Conservation (phyloP, 2,329 filamentous ascomycete species). For the Chaetomium strumarium region DNA sequence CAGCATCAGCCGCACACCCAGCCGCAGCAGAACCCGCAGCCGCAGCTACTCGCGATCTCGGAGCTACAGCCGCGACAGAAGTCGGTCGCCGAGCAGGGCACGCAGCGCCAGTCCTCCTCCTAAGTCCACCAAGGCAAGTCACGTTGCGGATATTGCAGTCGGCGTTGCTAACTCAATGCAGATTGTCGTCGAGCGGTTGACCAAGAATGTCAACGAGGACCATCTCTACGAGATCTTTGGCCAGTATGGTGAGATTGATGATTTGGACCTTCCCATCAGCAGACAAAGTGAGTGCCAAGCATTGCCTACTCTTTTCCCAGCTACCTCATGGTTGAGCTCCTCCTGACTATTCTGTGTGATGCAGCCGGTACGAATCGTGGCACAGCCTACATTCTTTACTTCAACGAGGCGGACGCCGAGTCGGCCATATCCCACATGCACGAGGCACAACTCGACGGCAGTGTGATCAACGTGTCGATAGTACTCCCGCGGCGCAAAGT, state of each 20-base stretch:
- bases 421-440: slow-evolving; percentile 94
- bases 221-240: slow-evolving; percentile 92
- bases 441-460: slow-evolving; percentile 87
- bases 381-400: slow-evolving; percentile 86
- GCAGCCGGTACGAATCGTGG: slow-evolving; percentile 83
- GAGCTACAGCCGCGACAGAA: slow-evolving; percentile 30
- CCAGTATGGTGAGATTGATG: slow-evolving; percentile 76
- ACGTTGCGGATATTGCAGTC: background rate
- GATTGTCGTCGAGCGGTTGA: slow-evolving; percentile 94
- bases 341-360: slow-evolving; percentile 15
- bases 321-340: background rate
- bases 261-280: slow-evolving; percentile 87
- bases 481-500: slow-evolving; percentile 79
- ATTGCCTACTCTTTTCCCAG: background rate
- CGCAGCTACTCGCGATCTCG: slow-evolving; percentile 30
- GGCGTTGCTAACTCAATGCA: slow-evolving; percentile 32
- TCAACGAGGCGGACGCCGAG: slow-evolving; percentile 72
- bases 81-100: slow-evolving; percentile 31
- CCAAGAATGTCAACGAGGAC: slow-evolving; percentile 85
- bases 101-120: slow-evolving; percentile 34
- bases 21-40: slow-evolving; percentile 28
- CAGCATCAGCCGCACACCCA: slow-evolving; percentile 25
- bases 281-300: slow-evolving; percentile 58
- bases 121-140: slow-evolving; percentile 49
- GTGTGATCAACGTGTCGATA: slow-evolving; percentile 78